Evolutionary conservation across 805 yeast genomes (phyloP).

Genomic region (Schwanniomyces sp.): DNA sequence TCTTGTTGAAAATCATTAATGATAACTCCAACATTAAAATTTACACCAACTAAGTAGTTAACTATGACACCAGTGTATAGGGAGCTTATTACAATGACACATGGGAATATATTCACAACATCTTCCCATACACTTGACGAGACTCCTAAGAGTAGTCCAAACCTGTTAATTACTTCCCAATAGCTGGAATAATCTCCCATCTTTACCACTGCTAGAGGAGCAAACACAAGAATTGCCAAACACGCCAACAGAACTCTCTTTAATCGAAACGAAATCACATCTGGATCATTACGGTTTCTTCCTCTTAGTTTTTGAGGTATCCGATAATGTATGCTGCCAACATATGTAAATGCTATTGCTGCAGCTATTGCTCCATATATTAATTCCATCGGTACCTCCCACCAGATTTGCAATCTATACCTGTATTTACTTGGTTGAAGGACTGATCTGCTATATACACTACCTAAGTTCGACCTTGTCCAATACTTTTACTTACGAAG

Average conservation of each 20-base stretch:
- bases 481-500: constrained; percentile 1
- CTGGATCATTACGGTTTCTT: constrained; percentile 41
- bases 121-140: constrained; percentile 11
- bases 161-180: constrained; percentile 6
- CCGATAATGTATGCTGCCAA: constrained; percentile 36
- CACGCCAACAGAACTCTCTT: constrained; percentile 34
- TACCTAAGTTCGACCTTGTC: not conserved
- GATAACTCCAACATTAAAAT: not conserved
- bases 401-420: not conserved
- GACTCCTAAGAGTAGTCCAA: constrained; percentile 40
- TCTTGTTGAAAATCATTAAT: constrained; percentile 17
- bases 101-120: constrained; percentile 9
- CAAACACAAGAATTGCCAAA: constrained; percentile 20
- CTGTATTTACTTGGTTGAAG: not conserved
- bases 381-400: not conserved
- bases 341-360: constrained; percentile 46
- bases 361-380: constrained; percentile 16
- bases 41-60: constrained; percentile 20
- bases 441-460: not conserved
- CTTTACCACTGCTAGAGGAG: constrained; percentile 28
- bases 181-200: constrained; percentile 5
- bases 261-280: constrained; percentile 43
- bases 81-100: constrained; percentile 20
- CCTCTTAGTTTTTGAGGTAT: constrained; percentile 20
- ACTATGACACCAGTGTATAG: constrained; percentile 52